Conservation (phyloP, 179 eudicot genomes). For the Beta corolliflora region DNA sequence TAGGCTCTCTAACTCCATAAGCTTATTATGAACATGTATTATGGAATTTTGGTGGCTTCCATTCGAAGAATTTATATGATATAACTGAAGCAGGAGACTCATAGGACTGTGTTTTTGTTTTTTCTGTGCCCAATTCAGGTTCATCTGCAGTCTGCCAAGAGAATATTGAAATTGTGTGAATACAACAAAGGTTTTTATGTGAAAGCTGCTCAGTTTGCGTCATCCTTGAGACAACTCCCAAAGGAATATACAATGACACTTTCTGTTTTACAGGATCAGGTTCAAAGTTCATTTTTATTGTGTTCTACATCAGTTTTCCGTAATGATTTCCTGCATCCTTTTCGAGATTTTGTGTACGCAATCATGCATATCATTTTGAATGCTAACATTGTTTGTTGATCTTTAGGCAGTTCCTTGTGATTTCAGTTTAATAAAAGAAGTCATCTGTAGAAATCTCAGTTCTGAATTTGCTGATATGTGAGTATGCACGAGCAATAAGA, state of each 20-base stretch:
- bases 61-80: neutral
- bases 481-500: conserved; percentile 10
- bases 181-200: conserved; percentile 87
- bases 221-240: conserved; percentile 81
- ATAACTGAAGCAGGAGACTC: neutral
- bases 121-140: conserved; percentile 47
- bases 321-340: neutral
- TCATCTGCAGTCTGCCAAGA: conserved; percentile 81
- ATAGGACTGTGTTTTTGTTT: neutral
- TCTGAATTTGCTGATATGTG: conserved; percentile 35
- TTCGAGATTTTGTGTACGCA: neutral
- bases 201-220: conserved; percentile 96
- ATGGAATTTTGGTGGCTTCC: neutral
- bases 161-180: conserved; percentile 66
- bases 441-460: conserved; percentile 33
- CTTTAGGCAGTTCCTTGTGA: conserved; percentile 77
- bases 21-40: neutral
- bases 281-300: conserved; percentile 21
- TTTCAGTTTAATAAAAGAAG: conserved; percentile 66
- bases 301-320: neutral
- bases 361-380: neutral
- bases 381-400: conserved; percentile 35
- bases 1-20: neutral
- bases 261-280: conserved; percentile 90
- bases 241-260: conserved; percentile 76